Conservation (phyloP, 139 green algal genomes). For the Ostreobium quekettii region DNA sequence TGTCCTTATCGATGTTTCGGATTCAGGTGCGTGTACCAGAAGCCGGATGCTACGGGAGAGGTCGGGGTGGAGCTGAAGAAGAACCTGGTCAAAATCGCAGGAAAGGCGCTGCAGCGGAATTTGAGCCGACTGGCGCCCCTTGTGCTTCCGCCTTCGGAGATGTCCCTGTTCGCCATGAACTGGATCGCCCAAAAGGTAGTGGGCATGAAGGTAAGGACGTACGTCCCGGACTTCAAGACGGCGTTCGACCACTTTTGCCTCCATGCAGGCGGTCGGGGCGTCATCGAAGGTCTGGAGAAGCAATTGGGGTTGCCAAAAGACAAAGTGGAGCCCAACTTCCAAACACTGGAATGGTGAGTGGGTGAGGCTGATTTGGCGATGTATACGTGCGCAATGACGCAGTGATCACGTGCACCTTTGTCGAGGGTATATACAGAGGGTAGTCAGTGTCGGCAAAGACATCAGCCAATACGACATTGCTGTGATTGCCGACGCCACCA, state of each 20-base stretch:
- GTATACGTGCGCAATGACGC: too few relatives aligned
- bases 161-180: constrained; percentile 3
- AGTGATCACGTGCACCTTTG: too few relatives aligned
- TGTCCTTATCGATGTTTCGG: neutral
- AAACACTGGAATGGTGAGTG: constrained; percentile 44
- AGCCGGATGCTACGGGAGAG: constrained; percentile 9
- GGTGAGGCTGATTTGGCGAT: too few relatives aligned
- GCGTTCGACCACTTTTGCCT: constrained; percentile 15
- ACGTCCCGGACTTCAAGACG: constrained; percentile 10
- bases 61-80: constrained; percentile 18
- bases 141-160: constrained; percentile 6
- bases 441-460: too few relatives aligned
- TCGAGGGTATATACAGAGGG: too few relatives aligned
- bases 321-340: constrained; percentile 42
- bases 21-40: neutral
- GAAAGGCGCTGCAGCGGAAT: constrained; percentile 1
- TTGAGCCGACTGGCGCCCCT: constrained; percentile 11
- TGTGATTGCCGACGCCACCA: too few relatives aligned
- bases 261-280: constrained; percentile 43
- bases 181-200: neutral
- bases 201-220: neutral
- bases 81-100: constrained; percentile 10
- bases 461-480: too few relatives aligned
- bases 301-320: constrained; percentile 49
- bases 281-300: constrained; percentile 67